Base-by-base conservation (phyloP, 352 stramenopile species). In the Peronospora belbahrii region DNA sequence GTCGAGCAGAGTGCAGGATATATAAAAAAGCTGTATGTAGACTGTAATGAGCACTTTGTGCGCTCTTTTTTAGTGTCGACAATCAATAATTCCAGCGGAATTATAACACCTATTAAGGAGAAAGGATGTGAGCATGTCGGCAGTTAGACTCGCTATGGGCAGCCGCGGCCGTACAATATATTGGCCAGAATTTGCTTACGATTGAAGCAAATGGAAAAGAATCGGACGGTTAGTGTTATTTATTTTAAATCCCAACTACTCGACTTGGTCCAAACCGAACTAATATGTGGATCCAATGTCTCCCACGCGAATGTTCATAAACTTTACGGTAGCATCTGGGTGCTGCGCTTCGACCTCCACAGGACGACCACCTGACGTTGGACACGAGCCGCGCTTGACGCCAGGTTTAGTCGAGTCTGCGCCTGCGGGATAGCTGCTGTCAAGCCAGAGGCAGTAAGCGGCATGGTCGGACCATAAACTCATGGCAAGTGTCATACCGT, bases 401-500 rank as follows among this genome's bases (percentile, higher is more conserved):
- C 77, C 77, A 9, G 74, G 74, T 15, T 59, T 53, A 4, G 44
- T 55, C 0, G 67, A 38, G 31, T 73, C 63, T 5, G 63, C 63
- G 35, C 55, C 48, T 17, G 56, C 22, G 0, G 77, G 77, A 51
- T 82, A 86, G 44, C 39, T 70, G 48, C 66, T 79, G 61, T 89
- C 77, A 11, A 89, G 62, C 77, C 77, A 88, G 15, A 80, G 62
- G 36, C 67, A 84, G 47, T 88, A 64, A 17, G 70, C 74, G 5
- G 66, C 63, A 44, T 83, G 59, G 43, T 88, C 77, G 3, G 72
- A 70, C 77, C 77, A 88, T 11, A 88, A 56, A 39, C 74, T 86
- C 62, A 88, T 85, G 25, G 69, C 59, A 32, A 88, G 66, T 14
- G 83, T 80, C 48, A 88, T 57, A 6, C 77, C 77, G 19, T 55